Evolutionary conservation across 371 early-diverging fungal genomes (phyloP).

Genomic region (Apophysomyces elegans): DNA sequence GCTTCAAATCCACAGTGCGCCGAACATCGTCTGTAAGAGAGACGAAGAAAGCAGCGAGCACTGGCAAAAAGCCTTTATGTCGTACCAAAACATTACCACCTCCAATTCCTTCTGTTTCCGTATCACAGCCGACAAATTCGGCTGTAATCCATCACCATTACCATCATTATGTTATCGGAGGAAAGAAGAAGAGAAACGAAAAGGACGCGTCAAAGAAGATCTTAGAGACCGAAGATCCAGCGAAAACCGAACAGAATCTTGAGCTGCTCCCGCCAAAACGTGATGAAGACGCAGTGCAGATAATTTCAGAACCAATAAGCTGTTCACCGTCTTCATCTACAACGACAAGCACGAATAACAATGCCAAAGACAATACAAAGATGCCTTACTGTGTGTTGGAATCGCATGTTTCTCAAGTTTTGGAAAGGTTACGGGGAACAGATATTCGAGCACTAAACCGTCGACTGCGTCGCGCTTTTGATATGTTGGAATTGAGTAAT

Average conservation of each 20-base stretch:
- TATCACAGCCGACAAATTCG: conserved; percentile 13
- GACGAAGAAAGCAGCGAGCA: conserved; percentile 14
- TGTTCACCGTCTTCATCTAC: conserved; percentile 22
- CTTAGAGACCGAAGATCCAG: background rate
- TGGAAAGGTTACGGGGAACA: conserved; percentile 57
- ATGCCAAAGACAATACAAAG: conserved; percentile 8
- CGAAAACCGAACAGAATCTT: background rate
- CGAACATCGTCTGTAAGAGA: conserved; percentile 1
- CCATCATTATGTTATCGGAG: conserved; percentile 35
- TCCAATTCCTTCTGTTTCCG: conserved; percentile 22
- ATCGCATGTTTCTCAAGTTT: conserved; percentile 22
- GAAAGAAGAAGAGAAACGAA: conserved; percentile 20
- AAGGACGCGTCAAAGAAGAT: background rate
- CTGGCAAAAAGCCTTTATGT: conserved; percentile 13
- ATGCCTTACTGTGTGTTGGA: conserved; percentile 23
- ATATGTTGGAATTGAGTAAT: conserved; percentile 71
- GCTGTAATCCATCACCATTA: conserved; percentile 50
- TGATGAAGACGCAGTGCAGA: background rate
- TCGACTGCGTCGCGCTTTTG: conserved; percentile 64
- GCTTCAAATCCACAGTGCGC: background rate
- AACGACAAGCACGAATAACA: conserved; percentile 14
- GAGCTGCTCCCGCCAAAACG: background rate
- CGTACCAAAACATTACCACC: conserved; percentile 13
- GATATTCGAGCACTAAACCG: conserved; percentile 67
- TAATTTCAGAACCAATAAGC: background rate